Base-by-base conservation (phyloP, 805 yeast genomes). In the Hanseniaspora clermontiae region DNA sequence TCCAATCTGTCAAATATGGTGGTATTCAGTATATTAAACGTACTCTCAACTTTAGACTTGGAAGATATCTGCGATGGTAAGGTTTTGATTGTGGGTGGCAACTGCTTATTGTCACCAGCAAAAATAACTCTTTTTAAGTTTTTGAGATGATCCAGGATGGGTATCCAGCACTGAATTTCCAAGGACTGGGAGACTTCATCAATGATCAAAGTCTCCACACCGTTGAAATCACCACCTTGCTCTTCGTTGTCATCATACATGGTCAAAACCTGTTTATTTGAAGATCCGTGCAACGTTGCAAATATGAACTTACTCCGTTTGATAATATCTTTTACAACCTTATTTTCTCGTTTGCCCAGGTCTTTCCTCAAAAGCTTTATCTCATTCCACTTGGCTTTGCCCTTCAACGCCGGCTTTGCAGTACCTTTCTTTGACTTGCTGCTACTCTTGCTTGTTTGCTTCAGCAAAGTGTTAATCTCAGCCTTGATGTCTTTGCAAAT, bases 81-180 rank as follows among this genome's bases (percentile, higher is more conserved):
- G 0, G 84, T 74, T 63, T 89, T 89, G 15, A 91, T 77, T 0
- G 96, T 87, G 2, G 98, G 97, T 0, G 97, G 91, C 36, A 91
- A 72, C 68, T 91, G 98, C 70, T 81, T 81, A 64, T 90, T 84
- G 66, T 91, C 98, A 53, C 98, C 98, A 0, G 97, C 97, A 27
- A 91, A 75, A 1, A 91, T 78, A 27, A 91, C 67, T 55, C 81
- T 76, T 38, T 75, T 74, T 43, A 67, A 59, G 24, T 75, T 71
- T 9, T 80, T 75, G 14, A 75, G 69, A 63, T 86, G 91, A 40
- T 78, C 77, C 3, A 88, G 74, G 7, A 93, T 59, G 0, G 98
- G 97, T 27, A 91, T 89, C 97, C 97, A 90, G 64, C 97, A 89
- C 61, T 91, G 95, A 1, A 97, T 95, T 64, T 91, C 96, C 55